A percentile compares a stretch with the other conserved stretches of the same genome.
phyloP scores from a whole-genome alignment of 768 basidiomycete species.

The Podaxis pistillaris region DNA sequence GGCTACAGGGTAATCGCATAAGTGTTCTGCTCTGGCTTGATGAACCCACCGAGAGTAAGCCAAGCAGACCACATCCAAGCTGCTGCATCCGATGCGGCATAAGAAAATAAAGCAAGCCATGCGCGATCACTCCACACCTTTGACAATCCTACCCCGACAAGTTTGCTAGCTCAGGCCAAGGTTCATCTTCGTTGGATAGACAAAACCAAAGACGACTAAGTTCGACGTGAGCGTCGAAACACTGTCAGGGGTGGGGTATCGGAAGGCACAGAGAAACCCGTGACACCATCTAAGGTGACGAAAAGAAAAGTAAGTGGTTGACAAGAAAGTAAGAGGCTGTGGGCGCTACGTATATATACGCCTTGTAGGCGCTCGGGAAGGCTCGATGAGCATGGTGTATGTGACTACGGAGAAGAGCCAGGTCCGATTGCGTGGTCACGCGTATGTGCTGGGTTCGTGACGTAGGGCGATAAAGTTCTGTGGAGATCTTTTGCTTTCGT shows the following conservation, averaged over 20 bases:
- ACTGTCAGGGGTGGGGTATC: slow-evolving; percentile 1
- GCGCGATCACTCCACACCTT: neutral
- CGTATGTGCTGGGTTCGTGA: neutral
- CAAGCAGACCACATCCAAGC: neutral
- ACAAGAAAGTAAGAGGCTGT: neutral
- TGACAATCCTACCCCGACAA: slow-evolving; percentile 10
- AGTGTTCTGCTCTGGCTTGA: too few species aligned
- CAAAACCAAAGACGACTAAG: neutral
- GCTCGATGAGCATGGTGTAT: neutral
- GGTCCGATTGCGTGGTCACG: too few species aligned
- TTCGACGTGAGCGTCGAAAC: slow-evolving; percentile 6
- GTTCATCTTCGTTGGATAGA: neutral
- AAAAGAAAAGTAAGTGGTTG: neutral
- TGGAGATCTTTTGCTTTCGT: neutral
- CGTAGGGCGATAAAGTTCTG: neutral
- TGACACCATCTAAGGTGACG: neutral
- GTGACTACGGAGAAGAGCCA: too few species aligned
- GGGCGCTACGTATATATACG: neutral
- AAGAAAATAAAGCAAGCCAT: neutral
- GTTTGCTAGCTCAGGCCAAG: slow-evolving; percentile 14
- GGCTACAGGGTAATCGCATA: too few species aligned
- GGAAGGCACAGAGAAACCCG: neutral
- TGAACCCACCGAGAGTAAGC: too few species aligned
- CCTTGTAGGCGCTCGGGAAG: neutral
- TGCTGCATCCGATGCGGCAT: neutral